Evolutionary conservation across 208 protist species (phyloP), one percentile per base, ranked within the genome.

Genomic region (Tritrichomonas musculus): DNA sequence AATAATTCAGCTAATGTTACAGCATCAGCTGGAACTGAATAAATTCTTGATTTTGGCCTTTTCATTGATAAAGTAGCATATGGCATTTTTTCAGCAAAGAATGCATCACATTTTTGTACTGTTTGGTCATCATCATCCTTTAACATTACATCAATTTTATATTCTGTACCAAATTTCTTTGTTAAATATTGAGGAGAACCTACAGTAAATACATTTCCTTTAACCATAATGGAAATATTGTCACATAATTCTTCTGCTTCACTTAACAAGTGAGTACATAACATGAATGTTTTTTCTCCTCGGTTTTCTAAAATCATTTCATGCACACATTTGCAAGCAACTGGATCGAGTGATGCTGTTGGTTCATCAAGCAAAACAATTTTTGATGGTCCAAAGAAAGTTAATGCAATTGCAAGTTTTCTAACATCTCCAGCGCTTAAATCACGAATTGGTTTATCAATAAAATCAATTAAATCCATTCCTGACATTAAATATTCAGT

Each of bases 171-270:
- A 36, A 82, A 82, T 30, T 50, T 3, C 0, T 25, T 41, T n/a
- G 73, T 47, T 30, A 82, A 53, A 50, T 82, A 50, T 30, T 82
- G 73, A 2, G 73, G 73, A 50, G 73, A 50, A 9, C 73, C 73
- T n/a, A 82, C 30, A n/a, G 73, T 50, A 36, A 53, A 82, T n/a
- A 82, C 73, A 30, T 50, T 82, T 20, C 82, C 82, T 69, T 92
- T 92, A 5, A 92, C 50, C 82, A 92, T 92, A 33, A 92, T 92
- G n/a, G 50, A 57, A 27, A 92, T 92, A 36, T 44, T 25, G 66
- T 92, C 55, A 30, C 82, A 92, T 11, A 92, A 66, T 0, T 22
- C 44, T 66, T 92, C 82, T 27, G 50, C 47, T 66, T 92, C 82
- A 25, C 33, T 66, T 1, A 92, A 27, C 8, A 66, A 57, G n/a